Conservation (phyloP, 192 early-diverging fungal genomes). For the Nowakowskiella sp. region DNA sequence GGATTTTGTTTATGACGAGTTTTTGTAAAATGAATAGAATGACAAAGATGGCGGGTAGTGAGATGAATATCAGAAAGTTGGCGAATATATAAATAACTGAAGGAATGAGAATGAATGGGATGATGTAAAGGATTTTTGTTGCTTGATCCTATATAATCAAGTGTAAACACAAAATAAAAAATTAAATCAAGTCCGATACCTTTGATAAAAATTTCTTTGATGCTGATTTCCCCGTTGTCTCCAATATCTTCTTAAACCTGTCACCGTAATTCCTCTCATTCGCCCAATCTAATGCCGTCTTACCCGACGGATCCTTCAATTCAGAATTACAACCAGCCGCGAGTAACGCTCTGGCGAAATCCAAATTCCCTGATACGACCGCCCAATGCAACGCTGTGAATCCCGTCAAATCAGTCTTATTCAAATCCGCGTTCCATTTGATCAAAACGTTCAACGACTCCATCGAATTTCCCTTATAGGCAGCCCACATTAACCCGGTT, state of each 20-base stretch:
- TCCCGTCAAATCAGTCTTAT: slow-evolving; percentile 59
- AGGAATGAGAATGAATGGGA: slow-evolving; percentile 61
- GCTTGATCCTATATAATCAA: slow-evolving; percentile 38
- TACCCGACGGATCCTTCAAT: slow-evolving; percentile 62
- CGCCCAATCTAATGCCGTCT: slow-evolving; percentile 80
- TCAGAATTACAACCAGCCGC: slow-evolving; percentile 62
- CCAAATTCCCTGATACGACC: slow-evolving; percentile 41
- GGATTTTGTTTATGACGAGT: slow-evolving; percentile 47
- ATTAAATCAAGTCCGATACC: not conserved
- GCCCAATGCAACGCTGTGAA: slow-evolving; percentile 90
- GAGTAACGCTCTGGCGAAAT: slow-evolving; percentile 55
- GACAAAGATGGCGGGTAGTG: slow-evolving; percentile 50
- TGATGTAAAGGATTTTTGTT: slow-evolving; percentile 57
- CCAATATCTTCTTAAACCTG: slow-evolving; percentile 23
- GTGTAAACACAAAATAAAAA: slow-evolving; percentile 6
- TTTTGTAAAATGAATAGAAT: slow-evolving; percentile 46
- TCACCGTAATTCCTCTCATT: slow-evolving; percentile 46
- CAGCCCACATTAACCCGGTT: slow-evolving; percentile 93
- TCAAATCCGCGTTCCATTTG: slow-evolving; percentile 57
- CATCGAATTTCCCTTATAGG: slow-evolving; percentile 73
- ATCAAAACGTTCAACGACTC: slow-evolving; percentile 63
- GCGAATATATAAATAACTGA: slow-evolving; percentile 48
- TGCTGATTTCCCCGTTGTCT: slow-evolving; percentile 13
- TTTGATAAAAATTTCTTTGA: slow-evolving; percentile 8
- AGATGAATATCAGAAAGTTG: slow-evolving; percentile 69